Conservation (phyloP, 1,139 yeast species). For the Pichia cactophila region DNA sequence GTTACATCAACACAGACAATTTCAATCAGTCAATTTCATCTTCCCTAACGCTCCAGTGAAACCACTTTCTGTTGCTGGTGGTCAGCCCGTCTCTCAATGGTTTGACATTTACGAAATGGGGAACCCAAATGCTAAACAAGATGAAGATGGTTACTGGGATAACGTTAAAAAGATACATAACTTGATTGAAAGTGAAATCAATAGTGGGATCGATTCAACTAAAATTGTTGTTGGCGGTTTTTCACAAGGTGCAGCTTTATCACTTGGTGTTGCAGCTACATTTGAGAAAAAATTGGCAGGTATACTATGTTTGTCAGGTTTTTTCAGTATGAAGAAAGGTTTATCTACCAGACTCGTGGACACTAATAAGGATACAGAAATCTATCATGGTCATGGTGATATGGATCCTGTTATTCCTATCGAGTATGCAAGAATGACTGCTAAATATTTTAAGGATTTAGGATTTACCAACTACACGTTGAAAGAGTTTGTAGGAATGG, state of each 20-base stretch:
- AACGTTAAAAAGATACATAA: conserved; percentile 46
- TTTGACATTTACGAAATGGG: conserved; percentile 66
- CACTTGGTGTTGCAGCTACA: conserved; percentile 48
- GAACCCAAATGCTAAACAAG: conserved; percentile 41
- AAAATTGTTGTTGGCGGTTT: conserved; percentile 86
- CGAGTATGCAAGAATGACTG: conserved; percentile 41
- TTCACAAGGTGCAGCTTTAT: conserved; percentile 85
- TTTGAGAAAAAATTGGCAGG: conserved; percentile 69
- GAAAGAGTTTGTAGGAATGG: conserved; percentile 55
- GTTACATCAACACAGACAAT: conserved; percentile 34
- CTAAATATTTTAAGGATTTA: conserved; percentile 38
- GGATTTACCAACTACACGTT: conserved; percentile 51
- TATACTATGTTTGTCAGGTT: conserved; percentile 74
- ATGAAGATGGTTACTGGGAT: conserved; percentile 54
- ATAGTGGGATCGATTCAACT: conserved; percentile 56
- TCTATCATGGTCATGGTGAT: conserved; percentile 86
- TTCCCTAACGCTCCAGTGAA: conserved; percentile 83
- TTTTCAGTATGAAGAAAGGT: conserved; percentile 47
- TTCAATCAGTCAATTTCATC: conserved; percentile 61
- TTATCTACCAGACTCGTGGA: conserved; percentile 27
- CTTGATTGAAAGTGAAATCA: conserved; percentile 56
- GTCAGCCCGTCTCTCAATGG: conserved; percentile 76
- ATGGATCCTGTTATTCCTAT: conserved; percentile 59
- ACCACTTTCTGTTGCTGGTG: conserved; percentile 64
- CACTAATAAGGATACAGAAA: conserved; percentile 58